phyloP scores from a whole-genome alignment of 1,284 basidiomycete genomes.

The Heliocybe sulcata region DNA sequence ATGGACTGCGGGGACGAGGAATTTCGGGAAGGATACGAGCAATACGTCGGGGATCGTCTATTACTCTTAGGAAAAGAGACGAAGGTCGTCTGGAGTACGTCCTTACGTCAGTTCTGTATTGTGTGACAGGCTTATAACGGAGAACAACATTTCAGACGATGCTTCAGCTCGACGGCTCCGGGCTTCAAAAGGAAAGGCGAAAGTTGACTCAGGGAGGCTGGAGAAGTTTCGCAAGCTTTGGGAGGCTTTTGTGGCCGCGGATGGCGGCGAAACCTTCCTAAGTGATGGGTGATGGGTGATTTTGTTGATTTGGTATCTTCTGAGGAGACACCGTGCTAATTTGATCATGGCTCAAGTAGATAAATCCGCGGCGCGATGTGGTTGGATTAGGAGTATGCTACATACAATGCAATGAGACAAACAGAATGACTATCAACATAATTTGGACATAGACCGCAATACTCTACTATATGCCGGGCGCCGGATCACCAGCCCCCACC shows the following conservation, averaged over 20 bases:
- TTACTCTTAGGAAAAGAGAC: not conserved
- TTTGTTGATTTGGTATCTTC: too few species aligned
- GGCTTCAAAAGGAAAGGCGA: not conserved
- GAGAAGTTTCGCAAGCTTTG: not conserved
- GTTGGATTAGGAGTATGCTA: not conserved
- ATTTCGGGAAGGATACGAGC: not conserved
- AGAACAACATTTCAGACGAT: too few species aligned
- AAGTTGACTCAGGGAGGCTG: not conserved
- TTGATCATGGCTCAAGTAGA: too few species aligned
- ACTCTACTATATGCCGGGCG: not conserved
- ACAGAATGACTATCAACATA: not conserved
- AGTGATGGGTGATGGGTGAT: too few species aligned
- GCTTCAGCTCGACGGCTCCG: not conserved
- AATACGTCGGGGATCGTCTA: not conserved
- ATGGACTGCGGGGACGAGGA: not conserved
- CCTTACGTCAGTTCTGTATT: too few species aligned
- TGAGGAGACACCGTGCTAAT: too few species aligned
- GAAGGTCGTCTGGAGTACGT: not conserved
- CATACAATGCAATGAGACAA: not conserved
- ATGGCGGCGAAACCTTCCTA: too few species aligned
- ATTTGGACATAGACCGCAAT: not conserved
- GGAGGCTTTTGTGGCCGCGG: too few species aligned
- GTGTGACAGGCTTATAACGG: too few species aligned
- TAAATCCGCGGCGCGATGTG: too few species aligned
- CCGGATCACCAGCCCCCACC: constrained; percentile 21